phyloP scores from a whole-genome alignment of 805 yeast genomes.

The Kodamaea hsintzibuensis region DNA sequence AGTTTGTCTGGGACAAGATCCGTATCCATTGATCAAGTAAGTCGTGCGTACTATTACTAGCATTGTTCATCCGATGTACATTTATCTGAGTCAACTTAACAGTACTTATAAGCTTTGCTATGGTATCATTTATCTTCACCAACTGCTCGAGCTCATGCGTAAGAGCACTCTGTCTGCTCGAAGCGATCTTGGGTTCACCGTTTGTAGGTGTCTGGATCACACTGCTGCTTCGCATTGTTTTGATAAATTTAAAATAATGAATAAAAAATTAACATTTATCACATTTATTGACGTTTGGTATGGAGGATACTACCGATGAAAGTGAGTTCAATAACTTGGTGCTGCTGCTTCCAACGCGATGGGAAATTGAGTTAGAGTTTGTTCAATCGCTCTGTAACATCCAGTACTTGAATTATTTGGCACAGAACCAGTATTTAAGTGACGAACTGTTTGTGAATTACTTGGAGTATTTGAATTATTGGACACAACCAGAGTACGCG shows the following conservation, averaged over 20 bases:
- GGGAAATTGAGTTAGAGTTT: constrained; percentile 91
- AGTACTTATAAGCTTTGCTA: constrained; percentile 31
- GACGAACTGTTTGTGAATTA: constrained; percentile 73
- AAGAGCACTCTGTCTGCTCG: constrained; percentile 14
- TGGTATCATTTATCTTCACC: constrained; percentile 30
- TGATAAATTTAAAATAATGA: constrained; percentile 7
- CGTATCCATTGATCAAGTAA: constrained; percentile 61
- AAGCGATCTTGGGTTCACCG: background rate
- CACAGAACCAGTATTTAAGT: constrained; percentile 77
- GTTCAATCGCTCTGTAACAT: constrained; percentile 91
- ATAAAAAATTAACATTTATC: background rate
- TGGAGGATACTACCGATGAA: background rate
- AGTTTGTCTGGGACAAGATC: constrained; percentile 61
- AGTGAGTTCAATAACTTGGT: constrained; percentile 6
- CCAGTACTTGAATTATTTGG: constrained; percentile 81
- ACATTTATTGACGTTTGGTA: background rate
- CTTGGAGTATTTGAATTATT: constrained; percentile 78
- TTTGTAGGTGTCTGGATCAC: background rate
- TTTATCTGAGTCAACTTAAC: constrained; percentile 27
- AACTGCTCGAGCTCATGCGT: constrained; percentile 34
- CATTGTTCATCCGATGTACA: constrained; percentile 34
- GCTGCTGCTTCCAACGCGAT: constrained; percentile 61
- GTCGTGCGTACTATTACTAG: constrained; percentile 49
- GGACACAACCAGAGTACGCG: constrained; percentile 74
- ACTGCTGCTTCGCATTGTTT: constrained; percentile 12